Base-by-base conservation (phyloP, 2,329 filamentous ascomycete species). In the Thermomyces lanuginosus region DNA sequence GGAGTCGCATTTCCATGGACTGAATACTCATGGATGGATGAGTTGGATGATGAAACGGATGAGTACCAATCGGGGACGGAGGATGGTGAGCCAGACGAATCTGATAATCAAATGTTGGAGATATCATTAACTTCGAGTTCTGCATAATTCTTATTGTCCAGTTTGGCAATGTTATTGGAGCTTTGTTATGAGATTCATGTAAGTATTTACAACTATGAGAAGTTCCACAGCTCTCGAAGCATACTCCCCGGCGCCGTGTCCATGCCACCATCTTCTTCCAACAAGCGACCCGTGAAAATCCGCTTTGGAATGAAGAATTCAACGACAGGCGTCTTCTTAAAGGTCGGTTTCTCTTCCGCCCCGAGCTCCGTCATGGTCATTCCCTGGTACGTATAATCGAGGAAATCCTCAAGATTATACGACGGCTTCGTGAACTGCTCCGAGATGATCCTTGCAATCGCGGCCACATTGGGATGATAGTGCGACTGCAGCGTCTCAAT, bases 371-470 rank as follows among this genome's bases (percentile, higher is more conserved):
- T 75, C 34, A 89, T 80, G 22, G 95, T 56, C 48, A 98, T 70
- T 6, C 53, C 56, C 31, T 55, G 49, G 53, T 95, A 98, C 0
- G 81, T 86, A 50, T 95, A 83, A 46, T 98, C 89, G 24, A 95
- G 58, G 53, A 98, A 98, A 47, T 98, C 89, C 47, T 98, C 89
- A n/a, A 93, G 58, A 41, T 83, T 89, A 54, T 95, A 98, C 2
- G 76, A 68, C 39, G 83, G 75, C 58, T 98, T 98, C 2, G 89
- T 98, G 51, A 95, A 98, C 50, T 95, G 89, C 55, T 95, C 83
- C 2, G 80, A 80, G 31, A 98, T 72, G 36, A 98, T 92, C 53
- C 83, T 89, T 22, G 83, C 77, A 39, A 98, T 72, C 2, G 84
- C 89, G 1, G 86, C 84, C 13, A 98, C 82, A 41, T 95, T 98